Conservation (phyloP, 768 basidiomycete genomes). For the Kwoniella shandongensis region DNA sequence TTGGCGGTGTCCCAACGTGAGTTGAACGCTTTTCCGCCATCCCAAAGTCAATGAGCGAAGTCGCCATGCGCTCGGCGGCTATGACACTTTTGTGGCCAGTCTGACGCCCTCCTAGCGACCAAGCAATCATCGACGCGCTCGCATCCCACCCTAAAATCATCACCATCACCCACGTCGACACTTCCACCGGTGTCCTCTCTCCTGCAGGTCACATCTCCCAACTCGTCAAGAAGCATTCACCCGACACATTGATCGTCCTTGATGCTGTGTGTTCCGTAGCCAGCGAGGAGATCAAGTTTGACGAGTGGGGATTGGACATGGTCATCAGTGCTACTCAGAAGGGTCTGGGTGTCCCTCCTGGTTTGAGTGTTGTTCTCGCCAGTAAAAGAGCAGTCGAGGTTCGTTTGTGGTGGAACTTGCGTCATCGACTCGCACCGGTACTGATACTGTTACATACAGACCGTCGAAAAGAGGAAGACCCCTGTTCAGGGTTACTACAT, state of each 20-base stretch:
- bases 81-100: too few species aligned
- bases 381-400: slow-evolving; percentile 76
- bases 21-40: slow-evolving; percentile 10
- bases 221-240: slow-evolving; percentile 71
- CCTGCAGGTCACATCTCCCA: slow-evolving; percentile 74
- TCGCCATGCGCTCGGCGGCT: too few species aligned
- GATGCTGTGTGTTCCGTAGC: slow-evolving; percentile 98
- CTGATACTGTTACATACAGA: slow-evolving; percentile 51
- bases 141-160: slow-evolving; percentile 78
- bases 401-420: slow-evolving; percentile 2
- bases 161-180: slow-evolving; percentile 76
- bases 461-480: slow-evolving; percentile 64
- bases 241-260: slow-evolving; percentile 78
- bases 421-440: neutral
- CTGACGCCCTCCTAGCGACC: slow-evolving; percentile 27
- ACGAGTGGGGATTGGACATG: slow-evolving; percentile 88
- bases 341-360: slow-evolving; percentile 89
- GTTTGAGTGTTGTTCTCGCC: slow-evolving; percentile 80
- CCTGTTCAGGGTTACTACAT: slow-evolving; percentile 80
- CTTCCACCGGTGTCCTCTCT: slow-evolving; percentile 71
- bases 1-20: slow-evolving; percentile 70
- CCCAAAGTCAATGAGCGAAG: too few species aligned
- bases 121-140: slow-evolving; percentile 60
- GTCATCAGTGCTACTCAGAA: slow-evolving; percentile 58
- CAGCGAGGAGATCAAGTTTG: slow-evolving; percentile 90